Base-by-base conservation (phyloP, 768 basidiomycete species). In the Pseudohyphozyma bogoriensis region DNA sequence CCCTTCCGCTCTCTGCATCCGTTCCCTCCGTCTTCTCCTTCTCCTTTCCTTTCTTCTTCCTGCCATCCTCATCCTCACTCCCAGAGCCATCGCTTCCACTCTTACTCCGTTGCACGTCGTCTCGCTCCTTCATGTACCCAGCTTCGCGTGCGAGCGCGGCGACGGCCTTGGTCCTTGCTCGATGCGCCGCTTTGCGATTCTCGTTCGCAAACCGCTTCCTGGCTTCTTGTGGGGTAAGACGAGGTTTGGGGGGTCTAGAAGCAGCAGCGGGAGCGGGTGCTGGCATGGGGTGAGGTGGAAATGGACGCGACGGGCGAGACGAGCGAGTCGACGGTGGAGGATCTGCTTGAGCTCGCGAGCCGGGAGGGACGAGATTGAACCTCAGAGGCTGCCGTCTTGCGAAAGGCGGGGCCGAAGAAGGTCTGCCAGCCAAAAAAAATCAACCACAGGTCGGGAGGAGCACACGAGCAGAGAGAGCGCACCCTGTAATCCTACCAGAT, bases 51-150 rank as follows among this genome's bases (percentile, higher is more conserved):
- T 50, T 49, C 37, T 39, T 56, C 28, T 50, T 36, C 40, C 33
- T 50, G 4, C 59, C 53, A 26, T 47, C 58, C 33, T 60, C 55
- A 0, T 59, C 55, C 13, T 64, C 63, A 28, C 63, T 58, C 49
- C 49, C 62, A 51, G n/a, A n/a, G n/a, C n/a, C n/a, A n/a, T n/a
- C 50, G 28, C 37, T 51, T 0, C 12, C 45, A 20, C 33, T 36
- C 33, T 45, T 45, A 36, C 45, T 33, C 7, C 33, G 24, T 1
- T 20, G 32, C 37, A 26, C 52, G 15, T 54, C 42, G 29, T 56
- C 39, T 42, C 39, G 33, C n/a, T n/a, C n/a, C n/a, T n/a, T n/a
- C 7, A 60, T 3, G 32, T 59, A 51, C 3, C 65, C 65, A 3
- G 55, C 49, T 10, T 47, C 57, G 39, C 51, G 57, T 22, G 59